Conservation (phyloP, 805 yeast species). For the Lipomyces anomalus region DNA sequence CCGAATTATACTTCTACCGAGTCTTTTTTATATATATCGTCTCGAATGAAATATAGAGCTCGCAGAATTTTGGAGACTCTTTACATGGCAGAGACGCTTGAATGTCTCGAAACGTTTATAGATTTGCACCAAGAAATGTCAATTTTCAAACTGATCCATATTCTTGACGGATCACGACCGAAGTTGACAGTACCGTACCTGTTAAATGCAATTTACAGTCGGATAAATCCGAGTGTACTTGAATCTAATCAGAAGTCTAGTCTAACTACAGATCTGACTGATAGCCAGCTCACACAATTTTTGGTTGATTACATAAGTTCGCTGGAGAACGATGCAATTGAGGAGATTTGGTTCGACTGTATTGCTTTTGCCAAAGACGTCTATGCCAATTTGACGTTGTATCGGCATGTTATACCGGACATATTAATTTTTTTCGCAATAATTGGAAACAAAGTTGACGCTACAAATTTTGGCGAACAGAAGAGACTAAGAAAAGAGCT, state of each 20-base stretch:
- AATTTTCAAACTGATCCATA: constrained; percentile 60
- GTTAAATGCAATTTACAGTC: constrained; percentile 48
- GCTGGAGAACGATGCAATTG: constrained; percentile 68
- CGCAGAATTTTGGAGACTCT: constrained; percentile 59
- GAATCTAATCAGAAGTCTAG: constrained; percentile 38
- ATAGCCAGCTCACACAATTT: constrained; percentile 45
- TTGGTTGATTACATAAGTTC: constrained; percentile 57
- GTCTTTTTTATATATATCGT: constrained; percentile 44
- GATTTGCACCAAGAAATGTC: constrained; percentile 33
- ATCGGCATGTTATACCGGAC: constrained; percentile 47
- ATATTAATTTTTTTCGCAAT: constrained; percentile 48
- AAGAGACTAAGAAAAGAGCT: constrained; percentile 55
- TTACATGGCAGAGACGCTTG: constrained; percentile 63
- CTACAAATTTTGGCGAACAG: constrained; percentile 56
- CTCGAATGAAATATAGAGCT: constrained; percentile 63
- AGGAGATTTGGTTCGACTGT: constrained; percentile 66
- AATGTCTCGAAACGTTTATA: constrained; percentile 63
- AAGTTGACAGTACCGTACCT: constrained; percentile 65
- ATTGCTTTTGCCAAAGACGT: constrained; percentile 57
- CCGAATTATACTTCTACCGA: constrained; percentile 23
- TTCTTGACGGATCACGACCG: constrained; percentile 78
- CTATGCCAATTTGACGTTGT: constrained; percentile 42
- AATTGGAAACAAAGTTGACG: constrained; percentile 52
- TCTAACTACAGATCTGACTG: constrained; percentile 43
- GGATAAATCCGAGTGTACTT: constrained; percentile 37